Evolutionary conservation across 2,329 filamentous ascomycete species (phyloP), one percentile per base, ranked within the genome.

Genomic region (Aspergillus arachidicola): DNA sequence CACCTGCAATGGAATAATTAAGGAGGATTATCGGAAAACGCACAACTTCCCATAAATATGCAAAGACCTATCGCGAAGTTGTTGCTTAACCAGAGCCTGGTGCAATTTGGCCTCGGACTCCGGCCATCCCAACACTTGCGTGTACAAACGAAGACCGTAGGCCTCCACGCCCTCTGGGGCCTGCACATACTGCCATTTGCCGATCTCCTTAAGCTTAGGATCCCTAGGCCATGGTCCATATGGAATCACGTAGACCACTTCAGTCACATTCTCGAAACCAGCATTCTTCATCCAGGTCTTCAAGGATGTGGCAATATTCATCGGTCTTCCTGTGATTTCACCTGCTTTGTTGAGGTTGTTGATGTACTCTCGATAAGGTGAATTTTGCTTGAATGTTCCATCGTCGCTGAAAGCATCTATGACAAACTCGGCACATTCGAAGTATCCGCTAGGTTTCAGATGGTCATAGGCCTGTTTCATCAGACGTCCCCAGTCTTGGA

Each of bases 381-480:
- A 28, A 9, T 28, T 14, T 12, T 28, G 12, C 5, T 26, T 50
- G n/a, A 46, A 26, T 16, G 46, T 68, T 14, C 66, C 73, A 57
- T 76, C 74, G 51, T 75, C 73, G 51, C 71, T 63, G 55, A 45
- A 69, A 3, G 70, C 55, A 6, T 65, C 68, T 14, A 69, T 59
- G 23, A 60, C 64, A 16, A 67, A 66, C 53, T 71, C 66, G 56
- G 68, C 64, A 14, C 75, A 58, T 58, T 76, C 74, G 30, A 74
- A 68, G 38, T 64, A 71, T 9, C 75, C 75, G 9, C 73, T 73
- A 0, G 75, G 73, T 60, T 72, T 72, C 19, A 75, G 69, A 55
- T 73, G 70, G 9, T 58, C 48, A 36, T 60, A 64, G 19, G 57
- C 59, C 19, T 66, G 51, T 0, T 38, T 14, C 28, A 70, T 65